These are phyloP conservation scores for Colletotrichum sp. DNA, from an alignment of 2,329 filamentous ascomycete genomes.

Conservation along the genomic window DNA sequence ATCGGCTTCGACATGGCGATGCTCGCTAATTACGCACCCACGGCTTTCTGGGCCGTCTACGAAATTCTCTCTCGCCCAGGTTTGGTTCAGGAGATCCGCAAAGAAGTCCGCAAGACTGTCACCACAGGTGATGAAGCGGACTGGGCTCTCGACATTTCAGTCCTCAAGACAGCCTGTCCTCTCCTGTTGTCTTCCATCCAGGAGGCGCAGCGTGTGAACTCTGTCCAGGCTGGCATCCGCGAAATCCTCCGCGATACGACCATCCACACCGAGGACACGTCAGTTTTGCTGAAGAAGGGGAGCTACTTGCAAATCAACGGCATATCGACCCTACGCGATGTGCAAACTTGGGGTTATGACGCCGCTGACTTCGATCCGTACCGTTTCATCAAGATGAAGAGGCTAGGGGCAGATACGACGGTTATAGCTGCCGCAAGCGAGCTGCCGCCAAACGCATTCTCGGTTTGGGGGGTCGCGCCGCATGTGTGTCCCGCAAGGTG, in stretches of 20 bases:
- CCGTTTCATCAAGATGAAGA: conserved; percentile 29
- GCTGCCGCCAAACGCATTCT: background rate
- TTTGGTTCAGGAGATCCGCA: conserved; percentile 40
- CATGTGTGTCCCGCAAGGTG: conserved; percentile 7
- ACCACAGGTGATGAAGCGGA: background rate
- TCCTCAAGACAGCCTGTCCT: conserved; percentile 35
- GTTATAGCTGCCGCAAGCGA: background rate
- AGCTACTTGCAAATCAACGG: conserved; percentile 37
- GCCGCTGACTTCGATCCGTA: conserved; percentile 27
- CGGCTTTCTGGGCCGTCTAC: conserved; percentile 48
- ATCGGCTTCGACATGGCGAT: conserved; percentile 30
- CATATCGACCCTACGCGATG: background rate
- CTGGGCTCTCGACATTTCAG: conserved; percentile 33
- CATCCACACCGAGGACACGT: conserved; percentile 31
- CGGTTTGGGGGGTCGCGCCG: background rate
- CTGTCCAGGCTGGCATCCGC: conserved; percentile 30
- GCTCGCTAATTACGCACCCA: conserved; percentile 45
- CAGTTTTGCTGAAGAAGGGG: conserved; percentile 39
- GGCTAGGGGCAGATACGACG: background rate
- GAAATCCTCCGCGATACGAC: conserved; percentile 32
- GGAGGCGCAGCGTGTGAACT: conserved; percentile 35
- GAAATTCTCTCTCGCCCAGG: conserved; percentile 43
- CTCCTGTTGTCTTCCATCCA: conserved; percentile 38
- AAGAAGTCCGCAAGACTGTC: conserved; percentile 35
- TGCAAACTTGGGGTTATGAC: conserved; percentile 29